These are phyloP conservation scores for Solanum pinnatisectum DNA, from an alignment of 257 asterid genomes.

Conservation along the genomic window DNA sequence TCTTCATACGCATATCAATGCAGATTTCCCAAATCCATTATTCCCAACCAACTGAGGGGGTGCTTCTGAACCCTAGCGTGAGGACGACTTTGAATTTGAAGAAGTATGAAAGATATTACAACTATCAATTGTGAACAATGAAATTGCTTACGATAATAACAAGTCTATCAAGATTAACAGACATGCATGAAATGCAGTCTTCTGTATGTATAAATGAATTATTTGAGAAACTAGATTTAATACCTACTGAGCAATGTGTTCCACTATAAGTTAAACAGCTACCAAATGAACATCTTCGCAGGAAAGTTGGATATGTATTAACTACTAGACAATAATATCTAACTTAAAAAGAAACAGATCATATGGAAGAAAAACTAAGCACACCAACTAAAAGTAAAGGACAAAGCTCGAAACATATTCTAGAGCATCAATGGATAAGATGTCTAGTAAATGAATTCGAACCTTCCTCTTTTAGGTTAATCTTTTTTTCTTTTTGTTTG, in stretches of 20 bases:
- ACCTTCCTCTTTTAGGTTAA: not conserved
- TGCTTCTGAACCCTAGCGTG: not conserved
- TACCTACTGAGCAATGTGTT: not conserved
- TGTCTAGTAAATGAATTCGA: not conserved
- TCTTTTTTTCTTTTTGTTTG: not conserved
- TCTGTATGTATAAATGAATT: not conserved
- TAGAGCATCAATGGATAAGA: not conserved
- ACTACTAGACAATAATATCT: not conserved
- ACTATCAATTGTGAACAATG: not conserved
- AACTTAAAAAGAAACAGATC: not conserved
- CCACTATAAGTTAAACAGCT: not conserved
- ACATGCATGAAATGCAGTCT: not conserved
- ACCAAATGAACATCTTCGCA: not conserved
- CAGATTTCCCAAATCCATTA: not conserved
- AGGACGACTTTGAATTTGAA: not conserved
- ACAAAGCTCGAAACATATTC: not conserved
- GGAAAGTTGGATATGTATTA: not conserved
- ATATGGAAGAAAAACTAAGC: not conserved
- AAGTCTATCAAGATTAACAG: not conserved
- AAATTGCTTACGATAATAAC: not conserved
- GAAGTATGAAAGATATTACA: not conserved
- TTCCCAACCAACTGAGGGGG: not conserved
- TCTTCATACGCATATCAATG: not conserved
- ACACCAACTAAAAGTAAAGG: not conserved
- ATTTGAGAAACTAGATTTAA: not conserved